phyloP scores from a whole-genome alignment of 2,329 filamentous ascomycete genomes.

The Xylaria arbuscula region DNA sequence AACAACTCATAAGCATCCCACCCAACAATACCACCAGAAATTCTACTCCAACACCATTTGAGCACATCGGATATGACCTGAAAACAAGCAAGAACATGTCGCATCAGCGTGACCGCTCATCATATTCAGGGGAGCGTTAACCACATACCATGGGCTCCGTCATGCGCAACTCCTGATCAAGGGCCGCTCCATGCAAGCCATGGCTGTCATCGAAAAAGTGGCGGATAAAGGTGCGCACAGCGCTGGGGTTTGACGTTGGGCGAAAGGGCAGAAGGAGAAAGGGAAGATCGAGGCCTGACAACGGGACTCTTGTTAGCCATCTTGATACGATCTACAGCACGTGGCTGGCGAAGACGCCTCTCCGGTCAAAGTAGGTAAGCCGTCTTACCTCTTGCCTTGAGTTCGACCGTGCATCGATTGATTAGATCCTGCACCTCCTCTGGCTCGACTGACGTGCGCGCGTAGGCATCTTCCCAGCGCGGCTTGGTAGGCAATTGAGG shows the following conservation, averaged over 20 bases:
- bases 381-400: slow-evolving; percentile 87
- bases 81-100: background rate
- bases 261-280: slow-evolving; percentile 95
- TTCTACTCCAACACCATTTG: slow-evolving; percentile 98
- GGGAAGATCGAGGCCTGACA: slow-evolving; percentile 82
- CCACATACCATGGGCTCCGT: slow-evolving; percentile 87
- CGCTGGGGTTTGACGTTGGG: slow-evolving; percentile 90
- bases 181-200: slow-evolving; percentile 72
- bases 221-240: slow-evolving; percentile 89
- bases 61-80: slow-evolving; percentile 92
- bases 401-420: slow-evolving; percentile 84
- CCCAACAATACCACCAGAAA: slow-evolving; percentile 90
- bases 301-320: slow-evolving; percentile 25
- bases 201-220: slow-evolving; percentile 85
- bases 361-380: background rate
- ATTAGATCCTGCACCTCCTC: slow-evolving; percentile 93
- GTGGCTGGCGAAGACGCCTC: background rate
- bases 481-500: slow-evolving; percentile 73
- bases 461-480: slow-evolving; percentile 89
- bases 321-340: slow-evolving; percentile 25
- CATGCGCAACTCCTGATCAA: slow-evolving; percentile 89
- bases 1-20: slow-evolving; percentile 99
- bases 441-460: slow-evolving; percentile 81
- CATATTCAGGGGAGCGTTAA: slow-evolving; percentile 7
- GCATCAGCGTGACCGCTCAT: slow-evolving; percentile 25